Evolutionary conservation across 208 protist species (phyloP).

Genomic region (Trypanosoma brucei): DNA sequence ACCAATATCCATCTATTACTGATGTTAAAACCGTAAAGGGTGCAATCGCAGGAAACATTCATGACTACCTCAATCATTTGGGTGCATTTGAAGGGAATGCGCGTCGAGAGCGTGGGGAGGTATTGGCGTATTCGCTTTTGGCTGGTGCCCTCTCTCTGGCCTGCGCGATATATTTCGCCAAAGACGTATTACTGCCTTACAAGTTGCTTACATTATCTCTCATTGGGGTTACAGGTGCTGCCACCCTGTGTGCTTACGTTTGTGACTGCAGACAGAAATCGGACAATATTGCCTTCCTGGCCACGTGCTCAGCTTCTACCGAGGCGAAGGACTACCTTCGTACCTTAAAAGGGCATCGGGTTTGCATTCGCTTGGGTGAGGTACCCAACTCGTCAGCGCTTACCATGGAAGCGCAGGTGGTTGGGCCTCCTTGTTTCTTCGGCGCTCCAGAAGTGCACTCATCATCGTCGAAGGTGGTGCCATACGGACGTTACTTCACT

Average conservation of each 20-base stretch:
- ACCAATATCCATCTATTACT: constrained; percentile 41
- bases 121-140: constrained; percentile 1
- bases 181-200: constrained; percentile 10
- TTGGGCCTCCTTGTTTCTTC: constrained; percentile 34
- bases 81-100: constrained; percentile 5
- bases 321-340: constrained; percentile 14
- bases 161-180: not conserved
- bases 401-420: constrained; percentile 40
- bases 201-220: not conserved
- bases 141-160: not conserved
- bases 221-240: constrained; percentile 1
- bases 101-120: not conserved
- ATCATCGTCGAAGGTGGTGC: constrained; percentile 40
- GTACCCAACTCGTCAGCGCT: constrained; percentile 28
- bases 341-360: constrained; percentile 28
- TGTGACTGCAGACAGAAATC: not conserved
- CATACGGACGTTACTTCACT: constrained; percentile 68
- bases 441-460: constrained; percentile 25
- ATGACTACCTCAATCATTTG: constrained; percentile 23
- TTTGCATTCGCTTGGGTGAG: constrained; percentile 35
- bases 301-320: not conserved
- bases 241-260: not conserved
- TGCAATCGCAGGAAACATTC: constrained; percentile 19
- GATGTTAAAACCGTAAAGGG: constrained; percentile 33
- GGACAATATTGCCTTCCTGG: constrained; percentile 9